A percentile compares a stretch with the other conserved stretches of the same genome.
These are phyloP conservation scores for Pyrenochaeta sp. DNA, from an alignment of 2,329 filamentous ascomycete species.

Conservation along the genomic window DNA sequence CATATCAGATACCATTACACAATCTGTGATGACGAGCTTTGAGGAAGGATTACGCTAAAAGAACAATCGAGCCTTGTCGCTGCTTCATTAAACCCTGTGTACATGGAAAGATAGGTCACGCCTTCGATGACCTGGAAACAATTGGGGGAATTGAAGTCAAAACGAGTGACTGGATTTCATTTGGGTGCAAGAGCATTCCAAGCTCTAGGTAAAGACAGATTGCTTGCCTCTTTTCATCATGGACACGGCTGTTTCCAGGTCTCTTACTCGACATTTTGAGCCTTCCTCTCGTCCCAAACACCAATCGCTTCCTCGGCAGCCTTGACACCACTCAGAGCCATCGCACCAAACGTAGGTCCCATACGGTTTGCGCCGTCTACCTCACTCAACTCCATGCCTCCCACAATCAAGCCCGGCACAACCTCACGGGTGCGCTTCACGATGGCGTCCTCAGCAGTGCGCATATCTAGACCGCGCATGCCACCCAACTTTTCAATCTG, in stretches of 20 bases:
- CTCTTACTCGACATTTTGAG: slow-evolving; percentile 70
- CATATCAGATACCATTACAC: too few relatives aligned
- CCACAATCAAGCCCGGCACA: slow-evolving; percentile 87
- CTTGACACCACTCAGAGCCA: slow-evolving; percentile 88
- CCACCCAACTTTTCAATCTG: slow-evolving; percentile 83
- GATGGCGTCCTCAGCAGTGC: slow-evolving; percentile 88
- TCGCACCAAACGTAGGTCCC: slow-evolving; percentile 89
- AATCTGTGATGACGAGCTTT: too few relatives aligned
- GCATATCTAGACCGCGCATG: slow-evolving; percentile 95
- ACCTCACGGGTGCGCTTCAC: slow-evolving; percentile 92
- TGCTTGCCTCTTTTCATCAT: neutral
- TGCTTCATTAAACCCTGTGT: too few relatives aligned
- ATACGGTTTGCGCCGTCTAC: slow-evolving; percentile 92
- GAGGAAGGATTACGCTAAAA: too few relatives aligned
- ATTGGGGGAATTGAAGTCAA: too few relatives aligned
- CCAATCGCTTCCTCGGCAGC: slow-evolving; percentile 85
- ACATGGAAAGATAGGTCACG: too few relatives aligned
- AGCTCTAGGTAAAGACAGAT: neutral
- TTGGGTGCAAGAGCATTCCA: neutral
- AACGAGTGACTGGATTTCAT: too few relatives aligned
- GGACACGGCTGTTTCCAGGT: too few relatives aligned
- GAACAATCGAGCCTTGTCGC: too few relatives aligned
- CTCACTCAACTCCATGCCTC: slow-evolving; percentile 92
- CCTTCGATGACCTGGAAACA: too few relatives aligned
- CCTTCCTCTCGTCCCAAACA: slow-evolving; percentile 79